phyloP scores from a whole-genome alignment of 331 rosid species.

The Cydonia oblonga region DNA sequence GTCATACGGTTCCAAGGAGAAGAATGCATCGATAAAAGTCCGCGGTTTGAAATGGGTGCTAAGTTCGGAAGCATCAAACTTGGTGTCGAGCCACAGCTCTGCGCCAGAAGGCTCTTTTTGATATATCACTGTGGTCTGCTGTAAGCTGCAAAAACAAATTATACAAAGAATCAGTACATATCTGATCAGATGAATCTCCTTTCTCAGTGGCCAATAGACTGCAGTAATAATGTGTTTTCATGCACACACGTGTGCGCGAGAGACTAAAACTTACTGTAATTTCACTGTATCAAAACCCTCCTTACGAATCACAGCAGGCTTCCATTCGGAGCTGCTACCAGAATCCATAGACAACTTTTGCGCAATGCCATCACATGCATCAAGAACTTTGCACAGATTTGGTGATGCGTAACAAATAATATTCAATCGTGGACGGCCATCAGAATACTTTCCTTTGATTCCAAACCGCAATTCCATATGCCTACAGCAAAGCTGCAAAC shows the following conservation, averaged over 20 bases:
- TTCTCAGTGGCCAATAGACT: background rate
- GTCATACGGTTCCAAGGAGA: constrained; percentile 72
- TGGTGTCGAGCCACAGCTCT: constrained; percentile 38
- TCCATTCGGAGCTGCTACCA: constrained; percentile 66
- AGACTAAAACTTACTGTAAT: constrained; percentile 72
- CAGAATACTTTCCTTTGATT: constrained; percentile 51
- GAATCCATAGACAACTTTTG: constrained; percentile 44
- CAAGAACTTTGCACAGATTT: constrained; percentile 64
- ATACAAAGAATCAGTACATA: background rate
- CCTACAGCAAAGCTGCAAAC: constrained; percentile 48
- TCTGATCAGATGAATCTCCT: background rate
- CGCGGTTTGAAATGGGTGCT: constrained; percentile 45
- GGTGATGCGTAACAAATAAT: constrained; percentile 58
- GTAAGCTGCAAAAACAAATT: constrained; percentile 46
- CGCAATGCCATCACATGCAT: constrained; percentile 55
- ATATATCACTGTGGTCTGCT: constrained; percentile 71
- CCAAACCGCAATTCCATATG: constrained; percentile 78
- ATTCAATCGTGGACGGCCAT: constrained; percentile 64
- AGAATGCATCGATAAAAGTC: constrained; percentile 59
- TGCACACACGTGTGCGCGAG: no score
- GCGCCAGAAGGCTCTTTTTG: constrained; percentile 51
- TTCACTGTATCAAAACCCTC: constrained; percentile 56
- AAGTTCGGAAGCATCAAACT: constrained; percentile 63
- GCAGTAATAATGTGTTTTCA: background rate
- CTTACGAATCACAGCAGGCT: constrained; percentile 62